Evolutionary conservation across 331 rosid species (phyloP).

Genomic region (Quercus lobata): DNA sequence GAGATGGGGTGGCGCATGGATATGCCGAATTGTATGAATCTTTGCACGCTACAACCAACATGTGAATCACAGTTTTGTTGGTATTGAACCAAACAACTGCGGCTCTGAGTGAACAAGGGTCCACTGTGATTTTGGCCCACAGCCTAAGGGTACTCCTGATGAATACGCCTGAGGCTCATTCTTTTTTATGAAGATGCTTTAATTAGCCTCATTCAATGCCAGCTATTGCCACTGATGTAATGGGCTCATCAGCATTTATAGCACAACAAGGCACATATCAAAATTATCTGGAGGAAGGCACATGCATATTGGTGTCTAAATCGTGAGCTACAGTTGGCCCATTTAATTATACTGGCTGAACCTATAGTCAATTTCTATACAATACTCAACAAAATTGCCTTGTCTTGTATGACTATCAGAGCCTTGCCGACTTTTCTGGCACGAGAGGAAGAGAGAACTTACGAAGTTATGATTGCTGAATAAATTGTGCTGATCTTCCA

Average conservation of each 20-base stretch:
- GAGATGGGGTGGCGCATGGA: slow-evolving; percentile 4
- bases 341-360: no score
- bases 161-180: neutral
- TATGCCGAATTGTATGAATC: neutral
- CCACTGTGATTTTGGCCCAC: slow-evolving; percentile 6
- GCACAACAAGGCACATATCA: neutral
- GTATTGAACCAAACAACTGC: slow-evolving; percentile 12
- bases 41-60: slow-evolving; percentile 19
- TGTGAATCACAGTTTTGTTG: slow-evolving; percentile 39
- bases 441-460: no score
- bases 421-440: no score
- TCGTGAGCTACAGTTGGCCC: no score
- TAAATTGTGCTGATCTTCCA: no score
- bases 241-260: neutral
- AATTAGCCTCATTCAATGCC: neutral
- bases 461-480: no score
- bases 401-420: no score
- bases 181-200: no score
- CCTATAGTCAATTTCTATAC: no score
- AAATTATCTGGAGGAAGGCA: neutral
- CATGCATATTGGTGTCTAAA: no score
- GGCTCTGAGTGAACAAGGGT: neutral
- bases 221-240: neutral
- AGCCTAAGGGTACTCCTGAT: no score
- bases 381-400: no score